Evolutionary conservation across 768 basidiomycete species (phyloP).

Genomic region (Panellus pusillus): DNA sequence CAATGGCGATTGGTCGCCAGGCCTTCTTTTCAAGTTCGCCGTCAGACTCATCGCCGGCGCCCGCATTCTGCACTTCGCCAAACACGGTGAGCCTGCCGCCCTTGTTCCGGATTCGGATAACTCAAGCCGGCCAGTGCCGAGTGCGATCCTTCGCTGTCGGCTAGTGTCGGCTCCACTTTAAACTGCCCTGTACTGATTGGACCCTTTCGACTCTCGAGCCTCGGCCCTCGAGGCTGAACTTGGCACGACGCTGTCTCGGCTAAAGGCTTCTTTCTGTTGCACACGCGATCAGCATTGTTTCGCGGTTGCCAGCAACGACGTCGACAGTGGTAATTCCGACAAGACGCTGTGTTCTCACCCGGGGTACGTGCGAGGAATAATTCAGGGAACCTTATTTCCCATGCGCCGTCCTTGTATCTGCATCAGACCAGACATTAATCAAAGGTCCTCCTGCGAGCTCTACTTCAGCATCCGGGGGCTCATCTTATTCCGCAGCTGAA

Average conservation of each 20-base stretch:
- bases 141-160: no score
- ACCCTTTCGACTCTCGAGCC: no score
- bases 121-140: neutral
- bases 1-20: constrained; percentile 6
- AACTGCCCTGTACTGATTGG: no score
- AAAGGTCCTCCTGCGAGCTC: no score
- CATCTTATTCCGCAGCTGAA: no score
- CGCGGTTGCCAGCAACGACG: neutral
- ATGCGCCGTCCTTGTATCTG: neutral
- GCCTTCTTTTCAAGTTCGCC: neutral
- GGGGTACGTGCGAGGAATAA: neutral
- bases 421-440: no score
- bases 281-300: neutral
- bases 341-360: constrained; percentile 7
- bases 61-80: neutral
- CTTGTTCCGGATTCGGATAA: constrained; percentile 13
- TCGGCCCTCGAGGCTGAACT: no score
- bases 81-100: constrained; percentile 13
- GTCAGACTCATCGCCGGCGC: neutral
- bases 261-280: constrained; percentile 6
- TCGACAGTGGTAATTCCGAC: neutral
- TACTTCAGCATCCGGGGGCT: no score
- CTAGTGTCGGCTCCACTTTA: neutral
- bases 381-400: constrained; percentile 1
- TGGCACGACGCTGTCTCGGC: constrained; percentile 1